These are phyloP conservation scores for Neonectria neomacrospora DNA, from an alignment of 2,329 filamentous ascomycete species.

Conservation along the genomic window DNA sequence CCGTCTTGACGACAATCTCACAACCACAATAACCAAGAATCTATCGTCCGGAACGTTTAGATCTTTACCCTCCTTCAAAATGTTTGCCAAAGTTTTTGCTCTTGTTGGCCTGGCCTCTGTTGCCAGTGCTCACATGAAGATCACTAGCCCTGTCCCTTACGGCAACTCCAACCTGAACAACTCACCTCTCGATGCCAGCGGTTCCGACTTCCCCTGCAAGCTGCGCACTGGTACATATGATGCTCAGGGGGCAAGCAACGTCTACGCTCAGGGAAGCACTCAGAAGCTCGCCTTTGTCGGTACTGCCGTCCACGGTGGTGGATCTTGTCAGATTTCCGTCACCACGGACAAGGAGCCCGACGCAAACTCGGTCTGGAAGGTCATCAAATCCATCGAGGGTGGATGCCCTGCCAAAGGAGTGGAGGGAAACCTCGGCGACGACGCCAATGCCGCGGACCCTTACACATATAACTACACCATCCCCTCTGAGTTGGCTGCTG, in stretches of 20 bases:
- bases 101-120: conserved; percentile 67
- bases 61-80: conserved; percentile 52
- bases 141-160: conserved; percentile 76
- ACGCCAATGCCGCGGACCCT: conserved; percentile 57
- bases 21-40: conserved; percentile 25
- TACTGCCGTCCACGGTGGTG: conserved; percentile 85
- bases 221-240: conserved; percentile 59
- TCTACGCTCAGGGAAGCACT: conserved; percentile 60
- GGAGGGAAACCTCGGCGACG: conserved; percentile 66
- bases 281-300: conserved; percentile 73
- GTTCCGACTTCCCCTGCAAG: conserved; percentile 88
- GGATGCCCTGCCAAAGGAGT: conserved; percentile 77
- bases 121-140: conserved; percentile 79
- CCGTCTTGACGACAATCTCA: conserved; percentile 45
- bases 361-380: conserved; percentile 79
- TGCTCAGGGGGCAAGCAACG: conserved; percentile 62
- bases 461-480: conserved; percentile 76
- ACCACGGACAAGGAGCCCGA: conserved; percentile 80
- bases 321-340: conserved; percentile 89
- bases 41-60: conserved; percentile 50
- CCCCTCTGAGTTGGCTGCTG: conserved; percentile 76
- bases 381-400: conserved; percentile 88
- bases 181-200: conserved; percentile 69
- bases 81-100: conserved; percentile 63
- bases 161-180: conserved; percentile 59